Base-by-base conservation (phyloP, 2,329 filamentous ascomycete genomes). In the Trichoderma sp. region DNA sequence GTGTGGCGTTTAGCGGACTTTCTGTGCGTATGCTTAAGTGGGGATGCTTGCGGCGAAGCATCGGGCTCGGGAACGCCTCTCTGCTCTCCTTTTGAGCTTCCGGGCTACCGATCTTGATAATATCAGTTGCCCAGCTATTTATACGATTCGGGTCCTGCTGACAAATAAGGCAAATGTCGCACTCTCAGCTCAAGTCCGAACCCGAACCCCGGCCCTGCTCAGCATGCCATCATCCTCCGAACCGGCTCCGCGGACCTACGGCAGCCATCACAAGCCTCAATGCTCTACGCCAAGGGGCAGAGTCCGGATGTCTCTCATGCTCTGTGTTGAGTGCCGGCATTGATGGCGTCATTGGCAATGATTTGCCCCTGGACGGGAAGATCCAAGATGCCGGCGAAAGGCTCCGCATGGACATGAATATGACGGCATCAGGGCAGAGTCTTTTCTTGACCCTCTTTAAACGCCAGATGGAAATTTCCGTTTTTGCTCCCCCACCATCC, bases 41-140 rank as follows among this genome's bases (percentile, higher is more conserved):
- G 63, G 51, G 59, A 52, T 46, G 26, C 16, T 37, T 63, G 59
- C 43, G 59, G 61, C 61, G 61, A 46, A 39, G 61, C 61, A 55
- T 58, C 63, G 52, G 63, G 52, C 54, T 43, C 63, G 52, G 61
- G 26, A 58, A n/a, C 7, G 13, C 5, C 21, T 28, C 51, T 37
- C 39, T 58, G n/a, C 30, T 30, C 39, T 58, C 37, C 30, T 24
- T 34, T 56, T 54, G 63, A 58, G 18, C n/a, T n/a, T 37, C 61
- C 63, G 63, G 56, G 34, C 24, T 39, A 28, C 63, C 63, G 63
- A 58, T 26, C 5, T 37, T 46, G 63, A 58, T 37, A n/a, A 49
- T 66, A 26, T 49, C 34, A 21, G n/a, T 4, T 18, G 8, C 37
- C 32, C 37, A 32, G 21, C n/a, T 7, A 28, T 58, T 18, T 30